Evolutionary conservation across 257 asterid species (phyloP).

Genomic region (Capsicum rhomboideum): DNA sequence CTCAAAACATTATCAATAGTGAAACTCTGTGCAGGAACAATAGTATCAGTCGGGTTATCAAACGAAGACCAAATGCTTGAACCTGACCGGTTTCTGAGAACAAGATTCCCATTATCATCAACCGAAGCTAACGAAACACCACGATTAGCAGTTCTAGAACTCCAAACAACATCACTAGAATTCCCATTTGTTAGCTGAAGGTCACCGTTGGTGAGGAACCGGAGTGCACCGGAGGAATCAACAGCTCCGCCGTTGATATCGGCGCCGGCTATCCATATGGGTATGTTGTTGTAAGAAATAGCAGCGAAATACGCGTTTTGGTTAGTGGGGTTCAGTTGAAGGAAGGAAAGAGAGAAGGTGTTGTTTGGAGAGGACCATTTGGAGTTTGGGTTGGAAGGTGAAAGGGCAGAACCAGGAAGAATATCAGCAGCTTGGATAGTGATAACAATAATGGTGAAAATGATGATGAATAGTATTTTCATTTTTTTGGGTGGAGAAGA

Average conservation of each 20-base stretch:
- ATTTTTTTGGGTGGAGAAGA: not conserved
- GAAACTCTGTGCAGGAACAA: constrained; percentile 54
- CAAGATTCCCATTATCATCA: constrained; percentile 51
- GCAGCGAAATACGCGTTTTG: constrained; percentile 39
- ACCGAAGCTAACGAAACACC: constrained; percentile 48
- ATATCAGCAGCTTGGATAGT: constrained; percentile 32
- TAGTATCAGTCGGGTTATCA: constrained; percentile 59
- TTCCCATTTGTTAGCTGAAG: constrained; percentile 38
- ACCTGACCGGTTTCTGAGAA: constrained; percentile 40
- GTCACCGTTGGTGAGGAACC: constrained; percentile 45
- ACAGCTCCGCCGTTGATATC: constrained; percentile 37
- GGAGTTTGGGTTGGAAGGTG: constrained; percentile 42
- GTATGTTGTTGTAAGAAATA: constrained; percentile 33
- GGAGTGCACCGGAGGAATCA: constrained; percentile 41
- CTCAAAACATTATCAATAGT: constrained; percentile 18
- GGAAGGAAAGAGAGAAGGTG: constrained; percentile 48
- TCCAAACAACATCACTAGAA: constrained; percentile 43
- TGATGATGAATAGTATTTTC: not conserved
- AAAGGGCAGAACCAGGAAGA: constrained; percentile 36
- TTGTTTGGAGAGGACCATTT: constrained; percentile 50
- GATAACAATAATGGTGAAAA: not conserved
- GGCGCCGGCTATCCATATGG: constrained; percentile 70
- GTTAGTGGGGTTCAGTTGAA: constrained; percentile 17
- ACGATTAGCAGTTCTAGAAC: constrained; percentile 42
- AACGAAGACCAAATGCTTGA: constrained; percentile 59